Evolutionary conservation across 768 basidiomycete species (phyloP).

Genomic region (Phylloporus arenicola): DNA sequence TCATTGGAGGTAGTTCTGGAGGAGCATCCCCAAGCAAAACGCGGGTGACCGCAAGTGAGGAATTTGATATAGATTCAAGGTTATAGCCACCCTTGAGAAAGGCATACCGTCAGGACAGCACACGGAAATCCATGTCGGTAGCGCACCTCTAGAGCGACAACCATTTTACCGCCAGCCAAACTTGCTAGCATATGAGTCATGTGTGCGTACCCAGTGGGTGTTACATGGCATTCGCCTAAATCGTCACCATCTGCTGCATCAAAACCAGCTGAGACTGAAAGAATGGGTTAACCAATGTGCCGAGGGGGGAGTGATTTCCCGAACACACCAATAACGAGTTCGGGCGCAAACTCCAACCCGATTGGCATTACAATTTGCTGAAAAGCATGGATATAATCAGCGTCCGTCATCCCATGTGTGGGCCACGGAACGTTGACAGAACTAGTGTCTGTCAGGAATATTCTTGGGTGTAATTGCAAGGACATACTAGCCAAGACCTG

Average conservation of each 20-base stretch:
- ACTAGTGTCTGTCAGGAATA: conserved; percentile 36
- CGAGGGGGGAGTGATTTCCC: neutral
- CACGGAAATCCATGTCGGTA: conserved; percentile 3
- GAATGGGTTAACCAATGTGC: neutral
- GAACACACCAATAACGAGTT: conserved; percentile 86
- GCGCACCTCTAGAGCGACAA: conserved; percentile 87
- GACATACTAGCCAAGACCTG: conserved; percentile 81
- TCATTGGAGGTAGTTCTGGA: conserved; percentile 62
- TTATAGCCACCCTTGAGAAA: conserved; percentile 85
- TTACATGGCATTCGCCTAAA: conserved; percentile 85
- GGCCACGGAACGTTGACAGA: conserved; percentile 98
- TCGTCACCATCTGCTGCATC: conserved; percentile 93
- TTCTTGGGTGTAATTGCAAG: conserved; percentile 1
- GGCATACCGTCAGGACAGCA: neutral
- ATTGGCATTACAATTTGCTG: conserved; percentile 96
- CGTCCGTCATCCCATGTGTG: conserved; percentile 79
- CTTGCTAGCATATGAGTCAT: conserved; percentile 97
- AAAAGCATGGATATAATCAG: conserved; percentile 95
- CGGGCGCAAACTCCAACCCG: conserved; percentile 92
- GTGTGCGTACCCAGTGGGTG: conserved; percentile 91
- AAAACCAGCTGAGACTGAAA: conserved; percentile 91
- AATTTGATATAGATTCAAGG: conserved; percentile 79
- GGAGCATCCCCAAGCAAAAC: conserved; percentile 90
- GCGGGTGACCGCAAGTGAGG: conserved; percentile 79
- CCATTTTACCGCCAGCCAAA: conserved; percentile 81